Percentiles rank a stretch among this genome's conserved stretches.
phyloP scores from a whole-genome alignment of 163 green algal species.

The Volvox carteri region DNA sequence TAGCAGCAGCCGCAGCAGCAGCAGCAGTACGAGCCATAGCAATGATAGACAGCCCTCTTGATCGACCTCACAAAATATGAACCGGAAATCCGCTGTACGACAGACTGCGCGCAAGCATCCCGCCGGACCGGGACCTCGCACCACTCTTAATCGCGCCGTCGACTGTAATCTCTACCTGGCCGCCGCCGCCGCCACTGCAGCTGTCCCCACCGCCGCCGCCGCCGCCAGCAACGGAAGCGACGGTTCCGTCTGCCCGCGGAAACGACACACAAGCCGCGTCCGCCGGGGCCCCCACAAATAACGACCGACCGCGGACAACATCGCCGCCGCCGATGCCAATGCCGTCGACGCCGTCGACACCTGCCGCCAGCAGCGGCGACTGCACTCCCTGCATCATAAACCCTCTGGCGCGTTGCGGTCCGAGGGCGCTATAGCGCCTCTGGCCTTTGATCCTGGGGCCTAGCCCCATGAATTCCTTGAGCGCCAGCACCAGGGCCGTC shows the following conservation, averaged over 20 bases:
- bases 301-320: no score
- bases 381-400: no score
- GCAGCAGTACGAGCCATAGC: not conserved
- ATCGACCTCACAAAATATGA: slow-evolving; percentile 26
- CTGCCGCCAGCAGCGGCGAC: not conserved
- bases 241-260: no score
- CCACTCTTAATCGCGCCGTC: not conserved
- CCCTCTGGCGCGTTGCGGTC: not conserved
- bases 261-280: no score
- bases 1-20: no score
- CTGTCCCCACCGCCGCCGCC: not conserved
- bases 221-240: not conserved
- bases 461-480: slow-evolving; percentile 50
- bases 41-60: not conserved
- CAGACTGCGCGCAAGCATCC: not conserved
- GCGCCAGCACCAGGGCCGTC: not conserved
- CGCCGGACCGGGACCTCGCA: not conserved
- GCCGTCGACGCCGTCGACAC: not conserved
- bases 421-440: slow-evolving; percentile 33
- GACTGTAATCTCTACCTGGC: not conserved
- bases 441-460: slow-evolving; percentile 2
- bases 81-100: slow-evolving; percentile 36
- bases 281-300: no score
- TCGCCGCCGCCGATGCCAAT: not conserved
- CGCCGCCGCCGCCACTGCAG: not conserved